Conservation (phyloP, 768 basidiomycete species). For the Russula sp. region DNA sequence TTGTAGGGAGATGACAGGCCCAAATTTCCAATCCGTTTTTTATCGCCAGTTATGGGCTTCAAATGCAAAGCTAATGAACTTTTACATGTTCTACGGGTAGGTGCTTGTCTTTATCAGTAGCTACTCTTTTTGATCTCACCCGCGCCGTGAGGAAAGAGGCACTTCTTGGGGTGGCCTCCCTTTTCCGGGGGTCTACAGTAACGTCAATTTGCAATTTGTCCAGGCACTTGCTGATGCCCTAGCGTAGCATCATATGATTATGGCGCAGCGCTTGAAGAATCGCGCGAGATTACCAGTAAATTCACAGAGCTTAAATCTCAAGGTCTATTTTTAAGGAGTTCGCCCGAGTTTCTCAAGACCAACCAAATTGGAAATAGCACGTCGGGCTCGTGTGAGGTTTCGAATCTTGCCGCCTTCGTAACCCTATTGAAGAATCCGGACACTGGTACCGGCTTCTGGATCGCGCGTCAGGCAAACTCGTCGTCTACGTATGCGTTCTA, state of each 20-base stretch:
- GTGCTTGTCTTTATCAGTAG: neutral
- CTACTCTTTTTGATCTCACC: neutral
- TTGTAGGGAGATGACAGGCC: conserved; percentile 60
- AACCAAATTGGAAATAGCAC: conserved; percentile 61
- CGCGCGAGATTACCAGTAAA: conserved; percentile 57
- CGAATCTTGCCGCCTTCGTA: conserved; percentile 46
- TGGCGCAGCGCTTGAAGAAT: conserved; percentile 64
- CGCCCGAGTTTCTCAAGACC: conserved; percentile 74
- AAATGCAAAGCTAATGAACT: conserved; percentile 75
- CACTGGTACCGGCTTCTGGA: conserved; percentile 56
- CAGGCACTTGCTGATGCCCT: neutral
- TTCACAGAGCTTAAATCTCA: conserved; percentile 74
- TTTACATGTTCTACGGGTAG: conserved; percentile 81
- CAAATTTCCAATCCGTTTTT: conserved; percentile 74
- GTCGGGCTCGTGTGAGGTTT: conserved; percentile 37
- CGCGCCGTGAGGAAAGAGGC: conserved; percentile 39
- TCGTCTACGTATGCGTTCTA: conserved; percentile 50
- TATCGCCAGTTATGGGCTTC: conserved; percentile 71
- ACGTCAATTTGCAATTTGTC: conserved; percentile 15
- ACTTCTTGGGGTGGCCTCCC: conserved; percentile 83
- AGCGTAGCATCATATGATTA: conserved; percentile 66
- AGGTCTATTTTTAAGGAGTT: conserved; percentile 70
- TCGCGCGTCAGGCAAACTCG: conserved; percentile 60
- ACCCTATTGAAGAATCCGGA: conserved; percentile 66
- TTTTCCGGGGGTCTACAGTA: conserved; percentile 64